Percentiles rank a stretch among this genome's conserved stretches.
Conservation (phyloP, 768 basidiomycete species). For the Pisolithus marmoratus region DNA sequence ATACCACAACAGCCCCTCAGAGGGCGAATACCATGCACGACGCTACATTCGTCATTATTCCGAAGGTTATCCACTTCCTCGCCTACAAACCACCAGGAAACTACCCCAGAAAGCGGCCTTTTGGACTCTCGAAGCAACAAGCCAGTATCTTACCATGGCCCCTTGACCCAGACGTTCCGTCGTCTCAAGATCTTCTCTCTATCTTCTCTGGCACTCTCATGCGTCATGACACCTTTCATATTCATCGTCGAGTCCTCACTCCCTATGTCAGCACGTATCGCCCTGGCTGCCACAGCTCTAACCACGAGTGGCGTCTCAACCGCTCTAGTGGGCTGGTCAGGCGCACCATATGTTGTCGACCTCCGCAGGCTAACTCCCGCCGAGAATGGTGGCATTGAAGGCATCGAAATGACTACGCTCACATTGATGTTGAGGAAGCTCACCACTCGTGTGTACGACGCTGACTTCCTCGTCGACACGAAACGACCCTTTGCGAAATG, state of each 20-base stretch:
- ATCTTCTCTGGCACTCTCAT: slow-evolving; percentile 65
- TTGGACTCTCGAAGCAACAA: slow-evolving; percentile 4
- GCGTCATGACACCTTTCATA: slow-evolving; percentile 70
- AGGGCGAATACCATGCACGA: background rate
- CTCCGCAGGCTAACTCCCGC: slow-evolving; percentile 48
- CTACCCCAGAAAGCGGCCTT: slow-evolving; percentile 1
- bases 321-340: slow-evolving; percentile 63
- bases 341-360: slow-evolving; percentile 65
- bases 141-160: slow-evolving; percentile 57
- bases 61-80: slow-evolving; percentile 13
- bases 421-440: slow-evolving; percentile 54
- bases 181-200: slow-evolving; percentile 81
- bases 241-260: slow-evolving; percentile 76
- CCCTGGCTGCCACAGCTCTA: slow-evolving; percentile 64
- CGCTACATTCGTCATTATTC: background rate
- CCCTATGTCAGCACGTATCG: slow-evolving; percentile 60
- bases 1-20: background rate
- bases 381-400: slow-evolving; percentile 39
- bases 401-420: slow-evolving; percentile 65
- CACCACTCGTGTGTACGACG: slow-evolving; percentile 70
- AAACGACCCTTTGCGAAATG: slow-evolving; percentile 72
- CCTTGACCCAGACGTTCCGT: slow-evolving; percentile 65
- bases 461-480: slow-evolving; percentile 62
- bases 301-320: slow-evolving; percentile 72
- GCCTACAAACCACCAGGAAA: background rate